phyloP scores from a whole-genome alignment of 83 land plant species.

The Thuja plicata region DNA sequence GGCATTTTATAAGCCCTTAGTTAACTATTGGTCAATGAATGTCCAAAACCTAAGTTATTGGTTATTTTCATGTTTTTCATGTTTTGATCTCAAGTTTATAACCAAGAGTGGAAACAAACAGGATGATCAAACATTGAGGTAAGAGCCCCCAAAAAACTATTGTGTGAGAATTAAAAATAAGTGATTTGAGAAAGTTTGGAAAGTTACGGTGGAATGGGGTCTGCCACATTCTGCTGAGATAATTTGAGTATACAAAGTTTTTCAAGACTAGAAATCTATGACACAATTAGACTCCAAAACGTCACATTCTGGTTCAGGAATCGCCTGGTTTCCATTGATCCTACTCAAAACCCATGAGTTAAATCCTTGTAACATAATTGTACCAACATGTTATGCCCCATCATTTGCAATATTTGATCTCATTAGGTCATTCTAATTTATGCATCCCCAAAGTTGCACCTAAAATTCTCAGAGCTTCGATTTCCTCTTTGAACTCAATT shows the following conservation, averaged over 20 bases:
- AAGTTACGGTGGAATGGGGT: conserved; percentile 40
- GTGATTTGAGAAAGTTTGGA: conserved; percentile 36
- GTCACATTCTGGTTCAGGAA: background rate
- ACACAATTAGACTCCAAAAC: background rate
- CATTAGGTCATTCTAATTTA: background rate
- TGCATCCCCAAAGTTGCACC: background rate
- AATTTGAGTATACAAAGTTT: conserved; percentile 52
- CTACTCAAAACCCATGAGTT: background rate
- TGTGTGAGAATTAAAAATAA: conserved; percentile 56
- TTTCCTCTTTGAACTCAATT: background rate
- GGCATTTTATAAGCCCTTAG: too few relatives aligned
- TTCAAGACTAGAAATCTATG: conserved; percentile 26
- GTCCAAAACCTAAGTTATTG: too few relatives aligned
- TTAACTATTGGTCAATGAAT: too few relatives aligned
- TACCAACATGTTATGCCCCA: background rate
- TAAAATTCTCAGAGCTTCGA: background rate
- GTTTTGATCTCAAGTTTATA: background rate
- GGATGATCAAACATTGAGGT: background rate
- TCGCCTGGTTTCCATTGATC: background rate
- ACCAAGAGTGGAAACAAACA: background rate
- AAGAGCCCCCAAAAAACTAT: conserved; percentile 40
- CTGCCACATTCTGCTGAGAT: conserved; percentile 53
- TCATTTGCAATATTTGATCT: background rate
- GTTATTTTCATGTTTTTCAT: too few relatives aligned
- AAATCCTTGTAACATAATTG: background rate